Conservation (phyloP, 1,284 basidiomycete species). For the Tylopilus orsonianus region DNA sequence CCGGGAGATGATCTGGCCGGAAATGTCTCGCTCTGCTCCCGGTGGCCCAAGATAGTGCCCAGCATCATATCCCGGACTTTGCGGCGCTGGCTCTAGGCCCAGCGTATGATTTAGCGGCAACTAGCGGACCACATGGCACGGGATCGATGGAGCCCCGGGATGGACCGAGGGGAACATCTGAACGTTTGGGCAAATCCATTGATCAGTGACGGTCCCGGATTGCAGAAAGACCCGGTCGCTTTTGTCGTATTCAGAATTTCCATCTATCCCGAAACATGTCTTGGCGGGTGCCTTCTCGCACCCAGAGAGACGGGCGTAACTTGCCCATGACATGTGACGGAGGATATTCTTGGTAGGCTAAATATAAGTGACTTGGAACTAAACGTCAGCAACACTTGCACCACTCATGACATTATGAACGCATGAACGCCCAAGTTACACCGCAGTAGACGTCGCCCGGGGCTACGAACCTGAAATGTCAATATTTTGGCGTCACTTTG, state of each 20-base stretch:
- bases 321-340: conserved; percentile 6
- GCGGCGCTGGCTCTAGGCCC: conserved; percentile 14
- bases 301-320: background rate
- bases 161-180: conserved; percentile 4
- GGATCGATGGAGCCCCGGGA: conserved; percentile 15
- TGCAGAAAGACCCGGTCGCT: conserved; percentile 7
- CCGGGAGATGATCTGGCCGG: conserved; percentile 13
- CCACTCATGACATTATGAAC: background rate
- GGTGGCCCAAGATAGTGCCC: conserved; percentile 5
- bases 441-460: conserved; percentile 12
- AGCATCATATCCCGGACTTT: conserved; percentile 31
- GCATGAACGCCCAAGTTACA: conserved; percentile 10
- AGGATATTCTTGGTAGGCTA: conserved; percentile 1
- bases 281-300: background rate
- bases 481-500: conserved; percentile 5
- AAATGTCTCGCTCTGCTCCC: conserved; percentile 11
- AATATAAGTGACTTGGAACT: background rate
- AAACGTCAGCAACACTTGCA: background rate
- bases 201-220: conserved; percentile 18
- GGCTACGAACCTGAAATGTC: conserved; percentile 17
- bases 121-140: conserved; percentile 21
- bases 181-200: background rate
- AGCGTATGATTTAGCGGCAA: conserved; percentile 19
- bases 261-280: background rate
- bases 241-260: background rate